phyloP scores from a whole-genome alignment of 768 basidiomycete species.

The Pulveroboletus sp. region DNA sequence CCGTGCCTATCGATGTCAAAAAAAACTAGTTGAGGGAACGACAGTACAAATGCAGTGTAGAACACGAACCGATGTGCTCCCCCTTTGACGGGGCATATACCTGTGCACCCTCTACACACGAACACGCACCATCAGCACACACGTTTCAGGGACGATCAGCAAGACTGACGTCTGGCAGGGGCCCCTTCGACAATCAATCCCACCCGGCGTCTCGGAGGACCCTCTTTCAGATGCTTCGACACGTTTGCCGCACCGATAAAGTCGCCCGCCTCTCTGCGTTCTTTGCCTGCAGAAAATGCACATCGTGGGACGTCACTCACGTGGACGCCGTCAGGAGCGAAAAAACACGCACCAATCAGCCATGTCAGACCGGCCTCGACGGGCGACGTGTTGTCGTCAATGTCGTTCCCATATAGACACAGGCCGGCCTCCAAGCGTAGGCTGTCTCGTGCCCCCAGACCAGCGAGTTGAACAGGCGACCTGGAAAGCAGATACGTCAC shows the following conservation, averaged over 20 bases:
- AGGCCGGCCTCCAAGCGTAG: constrained; percentile 95
- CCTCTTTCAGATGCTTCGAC: constrained; percentile 71
- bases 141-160: neutral
- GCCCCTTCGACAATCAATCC: constrained; percentile 80
- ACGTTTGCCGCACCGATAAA: constrained; percentile 82
- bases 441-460: constrained; percentile 89
- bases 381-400: constrained; percentile 81
- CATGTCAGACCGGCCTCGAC: constrained; percentile 90
- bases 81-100: constrained; percentile 54
- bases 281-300: constrained; percentile 56
- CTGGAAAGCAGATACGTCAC: constrained; percentile 61
- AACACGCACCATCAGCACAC: neutral
- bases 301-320: neutral
- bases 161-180: constrained; percentile 70
- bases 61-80: constrained; percentile 56
- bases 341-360: constrained; percentile 72
- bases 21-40: neutral
- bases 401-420: constrained; percentile 93
- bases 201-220: constrained; percentile 71
- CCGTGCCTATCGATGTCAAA: constrained; percentile 41
- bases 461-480: constrained; percentile 72
- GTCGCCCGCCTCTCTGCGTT: constrained; percentile 59
- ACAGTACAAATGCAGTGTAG: neutral
- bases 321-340: neutral
- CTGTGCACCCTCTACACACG: constrained; percentile 64